A percentile compares a stretch with the other conserved stretches of the same genome.
phyloP scores from a whole-genome alignment of 352 stramenopile species.

The Phytophthora boehmeriae region DNA sequence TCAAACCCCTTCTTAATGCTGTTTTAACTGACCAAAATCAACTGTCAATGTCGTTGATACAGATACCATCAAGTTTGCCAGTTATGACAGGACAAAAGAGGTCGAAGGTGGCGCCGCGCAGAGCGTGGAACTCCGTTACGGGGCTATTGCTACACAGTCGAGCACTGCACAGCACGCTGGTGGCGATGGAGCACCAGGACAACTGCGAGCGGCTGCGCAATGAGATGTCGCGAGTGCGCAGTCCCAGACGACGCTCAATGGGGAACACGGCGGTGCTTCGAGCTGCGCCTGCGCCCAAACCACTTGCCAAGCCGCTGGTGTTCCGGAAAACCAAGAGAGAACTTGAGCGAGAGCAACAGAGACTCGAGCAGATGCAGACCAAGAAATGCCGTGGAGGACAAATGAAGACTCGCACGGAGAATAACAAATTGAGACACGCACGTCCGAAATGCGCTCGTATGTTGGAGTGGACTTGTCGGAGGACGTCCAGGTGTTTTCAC shows the following conservation, averaged over 20 bases:
- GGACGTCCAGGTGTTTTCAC: constrained; percentile 12
- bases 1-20: not conserved
- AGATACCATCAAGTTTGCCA: constrained; percentile 12
- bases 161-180: constrained; percentile 36
- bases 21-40: not conserved
- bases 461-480: constrained; percentile 29
- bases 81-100: constrained; percentile 26
- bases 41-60: constrained; percentile 11
- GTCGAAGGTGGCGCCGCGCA: constrained; percentile 52
- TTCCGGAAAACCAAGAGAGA: constrained; percentile 67
- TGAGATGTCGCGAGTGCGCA: constrained; percentile 23
- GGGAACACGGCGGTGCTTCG: constrained; percentile 8
- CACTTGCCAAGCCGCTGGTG: constrained; percentile 40
- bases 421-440: not conserved
- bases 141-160: constrained; percentile 46
- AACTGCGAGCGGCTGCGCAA: constrained; percentile 22
- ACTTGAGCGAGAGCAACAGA: constrained; percentile 46
- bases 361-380: constrained; percentile 23
- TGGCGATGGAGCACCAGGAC: constrained; percentile 47
- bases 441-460: constrained; percentile 25
- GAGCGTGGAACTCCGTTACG: constrained; percentile 33
- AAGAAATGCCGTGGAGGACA: constrained; percentile 27
- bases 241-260: constrained; percentile 4
- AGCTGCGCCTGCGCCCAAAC: constrained; percentile 15
- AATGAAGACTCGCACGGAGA: not conserved